phyloP scores from a whole-genome alignment of 2,329 filamentous ascomycete genomes.

The Penicillium sp. region DNA sequence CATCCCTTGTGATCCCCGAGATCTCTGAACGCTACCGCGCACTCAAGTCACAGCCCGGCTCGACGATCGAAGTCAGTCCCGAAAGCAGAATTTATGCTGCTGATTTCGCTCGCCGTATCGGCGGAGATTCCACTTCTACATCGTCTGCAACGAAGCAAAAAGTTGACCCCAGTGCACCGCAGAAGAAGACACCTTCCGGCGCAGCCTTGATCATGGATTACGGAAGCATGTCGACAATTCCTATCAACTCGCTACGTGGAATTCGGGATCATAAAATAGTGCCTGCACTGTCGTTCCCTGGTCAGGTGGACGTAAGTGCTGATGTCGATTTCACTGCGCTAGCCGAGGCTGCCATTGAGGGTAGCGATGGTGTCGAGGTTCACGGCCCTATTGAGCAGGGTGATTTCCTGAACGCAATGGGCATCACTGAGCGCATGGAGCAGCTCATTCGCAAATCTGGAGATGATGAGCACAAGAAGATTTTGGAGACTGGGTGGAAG shows the following conservation, averaged over 20 bases:
- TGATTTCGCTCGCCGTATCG: conserved; percentile 83
- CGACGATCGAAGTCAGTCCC: conserved; percentile 86
- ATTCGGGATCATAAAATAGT: conserved; percentile 76
- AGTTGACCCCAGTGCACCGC: conserved; percentile 33
- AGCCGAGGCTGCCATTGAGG: conserved; percentile 75
- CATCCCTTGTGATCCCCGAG: conserved; percentile 82
- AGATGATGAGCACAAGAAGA: conserved; percentile 56
- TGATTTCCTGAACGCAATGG: conserved; percentile 76
- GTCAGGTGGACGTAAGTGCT: conserved; percentile 82
- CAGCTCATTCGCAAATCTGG: conserved; percentile 58
- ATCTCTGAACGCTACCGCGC: conserved; percentile 75
- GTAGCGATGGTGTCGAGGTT: conserved; percentile 80
- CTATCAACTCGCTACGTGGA: conserved; percentile 85
- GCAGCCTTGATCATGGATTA: conserved; percentile 97
- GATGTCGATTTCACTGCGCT: conserved; percentile 92
- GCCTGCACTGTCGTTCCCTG: conserved; percentile 76
- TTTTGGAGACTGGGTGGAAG: conserved; percentile 74
- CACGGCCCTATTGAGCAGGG: conserved; percentile 90
- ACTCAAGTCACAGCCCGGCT: conserved; percentile 66
- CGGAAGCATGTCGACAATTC: conserved; percentile 75
- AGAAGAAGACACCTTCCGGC: conserved; percentile 68
- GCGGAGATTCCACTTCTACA: conserved; percentile 53
- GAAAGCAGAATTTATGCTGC: conserved; percentile 78
- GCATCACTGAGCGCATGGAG: conserved; percentile 74
- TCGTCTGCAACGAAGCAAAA: conserved; percentile 35